phyloP scores from a whole-genome alignment of 202 grass and related monocot genomes.

The Setaria viridis region DNA sequence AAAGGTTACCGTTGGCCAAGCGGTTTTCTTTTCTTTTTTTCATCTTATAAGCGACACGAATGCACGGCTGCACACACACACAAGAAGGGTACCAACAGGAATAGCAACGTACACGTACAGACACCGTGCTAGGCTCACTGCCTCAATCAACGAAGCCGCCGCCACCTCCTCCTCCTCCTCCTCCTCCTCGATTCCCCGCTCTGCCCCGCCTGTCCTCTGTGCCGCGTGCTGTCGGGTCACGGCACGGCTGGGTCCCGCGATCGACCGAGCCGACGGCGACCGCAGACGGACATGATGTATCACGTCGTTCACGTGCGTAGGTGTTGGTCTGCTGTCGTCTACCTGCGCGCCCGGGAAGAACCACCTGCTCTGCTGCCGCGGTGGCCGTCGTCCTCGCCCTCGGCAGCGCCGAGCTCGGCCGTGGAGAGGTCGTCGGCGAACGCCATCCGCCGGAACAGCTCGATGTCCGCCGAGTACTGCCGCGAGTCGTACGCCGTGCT shows the following conservation, averaged over 20 bases:
- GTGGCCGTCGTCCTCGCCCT: background rate
- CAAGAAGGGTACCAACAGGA: background rate
- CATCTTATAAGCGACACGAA: background rate
- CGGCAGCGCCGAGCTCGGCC: constrained; percentile 36
- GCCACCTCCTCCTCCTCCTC: background rate
- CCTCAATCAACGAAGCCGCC: background rate
- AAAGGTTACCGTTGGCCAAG: background rate
- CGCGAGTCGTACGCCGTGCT: constrained; percentile 82
- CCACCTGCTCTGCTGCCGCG: background rate
- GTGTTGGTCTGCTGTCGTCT: background rate
- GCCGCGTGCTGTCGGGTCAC: background rate
- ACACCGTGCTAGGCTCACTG: background rate
- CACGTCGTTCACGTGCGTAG: background rate
- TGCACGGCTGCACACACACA: background rate
- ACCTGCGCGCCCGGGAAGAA: background rate
- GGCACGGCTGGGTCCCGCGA: background rate
- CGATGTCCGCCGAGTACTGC: constrained; percentile 59
- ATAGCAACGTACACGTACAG: background rate
- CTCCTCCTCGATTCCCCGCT: background rate
- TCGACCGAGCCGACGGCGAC: background rate
- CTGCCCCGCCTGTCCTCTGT: background rate
- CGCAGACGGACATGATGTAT: too few species aligned
- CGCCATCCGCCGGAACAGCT: constrained; percentile 71
- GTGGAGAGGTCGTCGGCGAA: constrained; percentile 50
- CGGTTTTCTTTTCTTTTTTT: background rate